Percentiles rank a stretch among this genome's conserved stretches.
Conservation (phyloP, 495 filamentous ascomycete species). For the Staphylotrichum longicolle region DNA sequence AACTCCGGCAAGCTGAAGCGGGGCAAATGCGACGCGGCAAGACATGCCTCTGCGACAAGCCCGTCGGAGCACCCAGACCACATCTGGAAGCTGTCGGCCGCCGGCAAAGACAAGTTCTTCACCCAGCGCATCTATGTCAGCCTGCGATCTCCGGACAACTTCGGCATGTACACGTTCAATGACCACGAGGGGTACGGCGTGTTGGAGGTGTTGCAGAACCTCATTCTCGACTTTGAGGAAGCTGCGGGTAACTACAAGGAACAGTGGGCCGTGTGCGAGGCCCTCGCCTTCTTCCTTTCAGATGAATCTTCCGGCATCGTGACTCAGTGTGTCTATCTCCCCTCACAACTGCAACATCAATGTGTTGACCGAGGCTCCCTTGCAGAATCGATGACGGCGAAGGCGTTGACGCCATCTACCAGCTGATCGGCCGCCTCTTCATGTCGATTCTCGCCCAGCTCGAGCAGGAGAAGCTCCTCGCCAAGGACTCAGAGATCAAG, state of each 20-base stretch:
- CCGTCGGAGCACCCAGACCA: slow-evolving; percentile 41
- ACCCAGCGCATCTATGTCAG: slow-evolving; percentile 21
- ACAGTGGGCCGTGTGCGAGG: slow-evolving; percentile 41
- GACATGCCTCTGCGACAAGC: slow-evolving; percentile 44
- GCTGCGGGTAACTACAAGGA: slow-evolving; percentile 34
- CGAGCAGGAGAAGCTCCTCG: slow-evolving; percentile 29
- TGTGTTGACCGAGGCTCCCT: no score
- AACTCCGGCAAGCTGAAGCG: not conserved
- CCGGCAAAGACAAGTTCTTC: slow-evolving; percentile 33
- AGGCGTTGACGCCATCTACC: slow-evolving; percentile 16
- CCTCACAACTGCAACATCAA: no score
- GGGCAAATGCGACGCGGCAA: slow-evolving; percentile 28
- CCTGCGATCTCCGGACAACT: slow-evolving; percentile 37
- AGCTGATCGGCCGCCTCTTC: slow-evolving; percentile 38
- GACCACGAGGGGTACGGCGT: slow-evolving; percentile 36
- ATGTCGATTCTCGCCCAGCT: slow-evolving; percentile 38
- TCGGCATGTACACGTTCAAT: slow-evolving; percentile 42
- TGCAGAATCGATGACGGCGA: slow-evolving; percentile 35
- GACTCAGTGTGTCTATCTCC: slow-evolving; percentile 11
- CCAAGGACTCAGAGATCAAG: slow-evolving; percentile 30
- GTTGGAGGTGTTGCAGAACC: slow-evolving; percentile 39
- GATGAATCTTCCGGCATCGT: not conserved
- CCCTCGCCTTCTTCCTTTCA: slow-evolving; percentile 22
- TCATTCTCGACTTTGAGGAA: slow-evolving; percentile 40
- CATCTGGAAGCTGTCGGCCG: slow-evolving; percentile 39